Evolutionary conservation across 805 yeast species (phyloP).

Genomic region (Lachancea waltii): DNA sequence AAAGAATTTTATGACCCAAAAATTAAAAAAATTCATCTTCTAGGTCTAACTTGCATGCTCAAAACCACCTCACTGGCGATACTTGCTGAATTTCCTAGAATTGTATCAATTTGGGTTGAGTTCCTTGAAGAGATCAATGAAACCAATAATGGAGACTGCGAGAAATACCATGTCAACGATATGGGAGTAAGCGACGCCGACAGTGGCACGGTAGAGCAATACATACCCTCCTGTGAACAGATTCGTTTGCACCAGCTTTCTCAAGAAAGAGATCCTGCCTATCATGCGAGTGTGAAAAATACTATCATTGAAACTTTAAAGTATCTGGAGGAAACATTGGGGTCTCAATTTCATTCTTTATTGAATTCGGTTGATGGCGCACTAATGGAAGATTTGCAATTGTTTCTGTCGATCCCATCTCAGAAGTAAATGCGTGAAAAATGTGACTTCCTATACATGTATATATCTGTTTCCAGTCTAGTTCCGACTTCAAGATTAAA

Average conservation of each 20-base stretch:
- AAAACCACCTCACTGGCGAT: conserved; percentile 32
- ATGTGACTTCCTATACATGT: too few species aligned
- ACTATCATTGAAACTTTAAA: conserved; percentile 35
- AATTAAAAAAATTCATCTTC: conserved; percentile 57
- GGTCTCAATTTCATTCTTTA: conserved; percentile 21
- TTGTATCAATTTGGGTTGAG: conserved; percentile 40
- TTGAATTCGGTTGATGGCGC: conserved; percentile 18
- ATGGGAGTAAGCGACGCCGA: conserved; percentile 15
- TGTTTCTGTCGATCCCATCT: conserved; percentile 19
- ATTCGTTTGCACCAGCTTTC: conserved; percentile 36
- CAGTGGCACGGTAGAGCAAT: conserved; percentile 25
- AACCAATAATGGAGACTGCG: conserved; percentile 47
- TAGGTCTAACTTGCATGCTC: conserved; percentile 53
- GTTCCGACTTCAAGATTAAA: too few species aligned
- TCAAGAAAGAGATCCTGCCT: conserved; percentile 44
- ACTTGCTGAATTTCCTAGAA: conserved; percentile 28
- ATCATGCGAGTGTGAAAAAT: conserved; percentile 43
- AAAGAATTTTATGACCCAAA: conserved; percentile 66
- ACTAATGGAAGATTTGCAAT: conserved; percentile 24
- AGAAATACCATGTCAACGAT: conserved; percentile 43
- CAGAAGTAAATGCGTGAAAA: not conserved
- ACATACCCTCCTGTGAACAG: conserved; percentile 37
- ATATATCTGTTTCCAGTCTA: too few species aligned
- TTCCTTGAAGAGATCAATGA: conserved; percentile 76
- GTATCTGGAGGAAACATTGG: conserved; percentile 24